Evolutionary conservation across 805 yeast genomes (phyloP), one percentile per base, ranked within the genome.

Genomic region (Teunomyces funiuensis): DNA sequence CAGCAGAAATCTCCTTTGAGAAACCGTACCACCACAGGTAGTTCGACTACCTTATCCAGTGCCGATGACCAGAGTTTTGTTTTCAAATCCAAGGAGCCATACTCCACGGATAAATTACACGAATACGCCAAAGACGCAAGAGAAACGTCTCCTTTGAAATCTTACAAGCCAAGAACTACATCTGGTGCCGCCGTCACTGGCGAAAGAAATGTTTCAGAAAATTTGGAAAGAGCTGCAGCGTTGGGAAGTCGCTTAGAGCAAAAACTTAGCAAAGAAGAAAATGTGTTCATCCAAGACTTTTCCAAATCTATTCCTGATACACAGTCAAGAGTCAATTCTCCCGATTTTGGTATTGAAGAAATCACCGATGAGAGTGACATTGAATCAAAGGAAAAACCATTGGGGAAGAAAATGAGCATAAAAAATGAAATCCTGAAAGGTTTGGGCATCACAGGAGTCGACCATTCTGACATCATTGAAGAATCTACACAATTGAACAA

Each of bases 331-430:
- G 39, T 45, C 10, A 34, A 14, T 6, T 41, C 57, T n/a, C 61
- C 59, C 0, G 67, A 62, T 39, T 62, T 59, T 46, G 71, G 69
- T 2, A 66, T 65, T 20, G 71, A 65, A 44, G 71, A 65, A 47
- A 60, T 62, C 8, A 55, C 53, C 1, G 66, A 60, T 36, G 63
- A 60, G 11, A 48, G 54, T 27, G 52, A 50, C 14, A 47, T 40
- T 5, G 62, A 60, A 38, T 40, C 34, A 8, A 31, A 31, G 34
- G 22, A 17, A 8, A 25, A 31, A n/a, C 34, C 34, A 10, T 31
- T 31, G 34, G 7, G 15, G 17, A 31, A 20, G n/a, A 33, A 42
- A 36, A 9, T 18, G 4, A 15, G 19, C 13, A 25, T 37, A 18
- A 34, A 31, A 17, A 33, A 26, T n/a, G 5, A 17, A 4, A 13